phyloP scores from a whole-genome alignment of 2,329 filamentous ascomycete genomes.

The Leptographium galeiforme region DNA sequence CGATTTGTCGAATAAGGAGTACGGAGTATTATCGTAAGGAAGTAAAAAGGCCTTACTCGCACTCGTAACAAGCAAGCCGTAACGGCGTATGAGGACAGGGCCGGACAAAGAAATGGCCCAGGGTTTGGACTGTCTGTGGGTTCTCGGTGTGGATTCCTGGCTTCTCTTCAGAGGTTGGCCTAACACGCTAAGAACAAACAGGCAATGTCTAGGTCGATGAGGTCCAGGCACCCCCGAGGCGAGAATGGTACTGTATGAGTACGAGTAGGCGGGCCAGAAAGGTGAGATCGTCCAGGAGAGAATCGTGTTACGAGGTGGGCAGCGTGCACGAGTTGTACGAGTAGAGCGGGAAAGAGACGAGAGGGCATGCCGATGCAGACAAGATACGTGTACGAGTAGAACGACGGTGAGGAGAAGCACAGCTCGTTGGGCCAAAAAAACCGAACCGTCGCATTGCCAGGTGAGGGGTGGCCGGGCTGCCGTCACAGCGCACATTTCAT shows the following conservation, averaged over 20 bases:
- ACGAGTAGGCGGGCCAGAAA: neutral
- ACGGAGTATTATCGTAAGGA: too few species aligned
- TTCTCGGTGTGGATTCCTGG: neutral
- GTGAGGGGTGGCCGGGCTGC: too few species aligned
- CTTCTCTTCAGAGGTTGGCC: neutral
- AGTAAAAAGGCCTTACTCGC: too few species aligned
- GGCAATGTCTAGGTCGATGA: neutral
- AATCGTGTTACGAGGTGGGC: too few species aligned
- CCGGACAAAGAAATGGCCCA: neutral
- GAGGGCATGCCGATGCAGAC: too few species aligned
- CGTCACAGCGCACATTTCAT: neutral
- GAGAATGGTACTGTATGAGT: neutral
- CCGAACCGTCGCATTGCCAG: too few species aligned
- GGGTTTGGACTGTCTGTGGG: neutral
- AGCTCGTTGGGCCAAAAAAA: too few species aligned
- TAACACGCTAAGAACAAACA: conserved; percentile 1
- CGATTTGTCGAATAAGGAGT: neutral
- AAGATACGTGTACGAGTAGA: too few species aligned
- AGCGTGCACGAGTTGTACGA: too few species aligned
- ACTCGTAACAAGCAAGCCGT: too few species aligned
- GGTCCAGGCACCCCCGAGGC: neutral
- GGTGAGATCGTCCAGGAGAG: neutral
- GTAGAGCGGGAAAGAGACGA: too few species aligned
- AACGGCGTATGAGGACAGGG: neutral
- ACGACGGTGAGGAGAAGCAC: too few species aligned